Evolutionary conservation across 345 rosid genomes (phyloP).

Genomic region (Brassica rapa): DNA sequence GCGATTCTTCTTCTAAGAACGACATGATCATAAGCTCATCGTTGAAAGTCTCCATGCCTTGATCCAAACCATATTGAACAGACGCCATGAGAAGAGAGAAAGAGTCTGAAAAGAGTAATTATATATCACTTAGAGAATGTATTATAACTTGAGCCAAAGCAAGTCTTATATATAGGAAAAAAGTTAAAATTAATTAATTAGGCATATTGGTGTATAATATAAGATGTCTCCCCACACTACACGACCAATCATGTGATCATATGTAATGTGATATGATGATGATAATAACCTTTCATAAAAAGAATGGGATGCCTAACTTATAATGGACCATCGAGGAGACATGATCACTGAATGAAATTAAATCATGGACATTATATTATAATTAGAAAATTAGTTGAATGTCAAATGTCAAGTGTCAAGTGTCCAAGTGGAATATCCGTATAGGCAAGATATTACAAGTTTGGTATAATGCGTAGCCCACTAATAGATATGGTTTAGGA

Average conservation of each 20-base stretch:
- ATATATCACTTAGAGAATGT: constrained; percentile 2
- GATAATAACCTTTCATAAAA: constrained; percentile 18
- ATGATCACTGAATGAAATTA: constrained; percentile 28
- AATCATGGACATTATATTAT: not conserved
- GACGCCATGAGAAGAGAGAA: constrained; percentile 35
- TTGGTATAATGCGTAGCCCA: constrained; percentile 37
- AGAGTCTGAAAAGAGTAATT: not conserved
- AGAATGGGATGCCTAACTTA: constrained; percentile 36
- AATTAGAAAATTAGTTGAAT: constrained; percentile 30
- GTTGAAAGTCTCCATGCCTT: constrained; percentile 37
- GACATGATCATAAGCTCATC: constrained; percentile 41
- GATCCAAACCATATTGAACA: constrained; percentile 24
- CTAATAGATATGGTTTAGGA: constrained; percentile 31
- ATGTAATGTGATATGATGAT: constrained; percentile 32
- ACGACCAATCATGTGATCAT: constrained; percentile 46
- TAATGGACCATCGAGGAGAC: constrained; percentile 41
- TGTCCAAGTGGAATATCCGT: constrained; percentile 39
- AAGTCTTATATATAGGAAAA: constrained; percentile 31
- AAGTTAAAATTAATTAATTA: constrained; percentile 23
- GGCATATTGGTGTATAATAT: constrained; percentile 29
- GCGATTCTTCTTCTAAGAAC: constrained; percentile 47
- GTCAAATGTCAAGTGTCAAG: constrained; percentile 36
- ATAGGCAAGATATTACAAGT: constrained; percentile 26
- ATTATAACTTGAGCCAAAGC: constrained; percentile 20
- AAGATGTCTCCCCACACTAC: constrained; percentile 31